Conservation (phyloP, 2,329 filamentous ascomycete species). For the Chlorencoelia australis region DNA sequence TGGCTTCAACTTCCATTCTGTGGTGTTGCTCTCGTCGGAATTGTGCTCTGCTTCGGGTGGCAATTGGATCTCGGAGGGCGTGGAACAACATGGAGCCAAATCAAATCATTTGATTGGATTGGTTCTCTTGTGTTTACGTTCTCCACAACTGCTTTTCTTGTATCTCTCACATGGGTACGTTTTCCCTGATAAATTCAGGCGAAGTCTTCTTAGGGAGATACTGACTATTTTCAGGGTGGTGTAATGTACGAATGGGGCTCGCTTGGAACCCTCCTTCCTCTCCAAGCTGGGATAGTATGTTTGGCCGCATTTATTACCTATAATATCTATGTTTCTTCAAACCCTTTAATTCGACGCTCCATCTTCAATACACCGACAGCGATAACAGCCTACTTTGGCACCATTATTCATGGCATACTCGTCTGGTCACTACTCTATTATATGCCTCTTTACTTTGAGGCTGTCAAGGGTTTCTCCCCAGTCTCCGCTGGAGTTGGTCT, state of each 20-base stretch:
- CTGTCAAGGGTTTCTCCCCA: constrained; percentile 40
- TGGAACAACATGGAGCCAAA: constrained; percentile 13
- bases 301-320: constrained; percentile 43
- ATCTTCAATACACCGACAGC: constrained; percentile 37
- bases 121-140: constrained; percentile 51
- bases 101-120: constrained; percentile 44
- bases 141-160: constrained; percentile 46
- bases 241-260: constrained; percentile 53
- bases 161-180: constrained; percentile 47
- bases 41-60: constrained; percentile 21
- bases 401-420: constrained; percentile 43
- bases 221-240: constrained; percentile 31
- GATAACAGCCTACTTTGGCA: constrained; percentile 40
- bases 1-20: constrained; percentile 21
- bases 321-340: constrained; percentile 28
- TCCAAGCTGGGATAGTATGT: constrained; percentile 42
- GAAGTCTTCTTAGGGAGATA: background rate
- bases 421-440: constrained; percentile 44
- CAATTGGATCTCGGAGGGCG: constrained; percentile 13
- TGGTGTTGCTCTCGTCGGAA: constrained; percentile 12
- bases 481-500: constrained; percentile 42
- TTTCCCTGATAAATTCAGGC: background rate
- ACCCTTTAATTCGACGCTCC: constrained; percentile 29
- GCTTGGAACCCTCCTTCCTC: constrained; percentile 49
- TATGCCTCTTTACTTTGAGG: constrained; percentile 39